Base-by-base conservation (phyloP, 352 stramenopile species). In the Phytopythium vexans region DNA sequence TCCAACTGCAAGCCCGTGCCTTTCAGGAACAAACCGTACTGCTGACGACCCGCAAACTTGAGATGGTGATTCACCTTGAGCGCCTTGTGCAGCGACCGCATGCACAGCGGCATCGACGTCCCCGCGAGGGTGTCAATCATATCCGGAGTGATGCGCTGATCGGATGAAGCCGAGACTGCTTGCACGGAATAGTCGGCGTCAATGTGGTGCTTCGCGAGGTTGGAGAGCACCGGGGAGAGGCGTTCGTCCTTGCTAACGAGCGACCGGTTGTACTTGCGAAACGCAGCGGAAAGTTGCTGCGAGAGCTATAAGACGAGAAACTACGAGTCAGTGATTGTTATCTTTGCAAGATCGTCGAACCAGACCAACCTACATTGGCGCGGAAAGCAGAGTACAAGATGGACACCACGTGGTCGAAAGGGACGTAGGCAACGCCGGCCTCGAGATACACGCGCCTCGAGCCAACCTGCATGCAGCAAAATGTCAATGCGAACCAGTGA, bases 11-110 rank as follows among this genome's bases (percentile, higher is more conserved):
- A 77, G 0, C 97, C 97, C 34, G 95, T 95, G 36, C 95, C 97
- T 70, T 99, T 99, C 32, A 99, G 82, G 74, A 99, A 99, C 6
- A 99, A 83, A 9, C 96, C 96, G 69, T 98, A 99, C 66, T 99
- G 97, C 66, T 99, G 77, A 34, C 97, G 84, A 11, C 95, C 97
- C 44, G 84, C 89, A 70, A 99, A 97, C 67, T 98, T 98, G 21
- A 99, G 70, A 59, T 99, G 97, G 65, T 98, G 90, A 52, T 98
- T 95, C 33, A 87, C 71, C 58, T 97, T 94, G 6, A 99, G 67
- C 37, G 79, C 89, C 43, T 88, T 82, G 78, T 99, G 94, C 38
- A 99, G 75, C 53, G 96, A 86, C 31, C 85, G 82, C 97, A 99
- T 99, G 66, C 97, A 99, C 8, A 99, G 75, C 44, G 97, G 97